Evolutionary conservation across 352 stramenopile species (phyloP).

Genomic region (Globisporangium mamillatum): DNA sequence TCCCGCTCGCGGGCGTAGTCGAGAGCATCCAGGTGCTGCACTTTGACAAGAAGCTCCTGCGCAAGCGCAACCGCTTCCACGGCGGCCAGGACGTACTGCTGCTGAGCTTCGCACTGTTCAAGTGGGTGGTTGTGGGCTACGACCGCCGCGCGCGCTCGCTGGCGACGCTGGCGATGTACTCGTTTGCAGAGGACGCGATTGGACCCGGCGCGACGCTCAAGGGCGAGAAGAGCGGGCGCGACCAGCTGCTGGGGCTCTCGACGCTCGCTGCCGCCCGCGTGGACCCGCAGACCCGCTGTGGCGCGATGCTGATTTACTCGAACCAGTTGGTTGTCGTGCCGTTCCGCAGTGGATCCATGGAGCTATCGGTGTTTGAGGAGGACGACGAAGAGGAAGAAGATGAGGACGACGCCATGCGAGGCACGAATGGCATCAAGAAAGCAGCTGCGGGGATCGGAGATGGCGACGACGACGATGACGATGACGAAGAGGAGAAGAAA

Average conservation of each 20-base stretch:
- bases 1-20: slow-evolving; percentile 66
- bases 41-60: slow-evolving; percentile 58
- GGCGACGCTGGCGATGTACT: slow-evolving; percentile 74
- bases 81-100: slow-evolving; percentile 73
- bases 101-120: slow-evolving; percentile 71
- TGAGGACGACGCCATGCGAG: slow-evolving; percentile 26
- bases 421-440: slow-evolving; percentile 6
- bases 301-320: slow-evolving; percentile 78
- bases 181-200: slow-evolving; percentile 79
- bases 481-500: slow-evolving; percentile 80
- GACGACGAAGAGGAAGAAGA: slow-evolving; percentile 74
- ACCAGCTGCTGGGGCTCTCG: slow-evolving; percentile 68
- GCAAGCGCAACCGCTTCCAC: slow-evolving; percentile 71
- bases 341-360: slow-evolving; percentile 74
- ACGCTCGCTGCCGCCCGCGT: slow-evolving; percentile 49
- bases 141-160: slow-evolving; percentile 48
- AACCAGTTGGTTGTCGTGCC: slow-evolving; percentile 83
- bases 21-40: slow-evolving; percentile 71
- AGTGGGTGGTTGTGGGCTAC: slow-evolving; percentile 82
- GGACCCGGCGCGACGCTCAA: slow-evolving; percentile 77
- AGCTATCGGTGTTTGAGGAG: slow-evolving; percentile 78
- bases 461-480: slow-evolving; percentile 62
- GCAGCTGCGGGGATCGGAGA: slow-evolving; percentile 6
- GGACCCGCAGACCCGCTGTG: slow-evolving; percentile 76
- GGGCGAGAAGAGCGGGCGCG: slow-evolving; percentile 70